These are phyloP conservation scores for Sungouiozyma ichnusensis DNA, from an alignment of 805 yeast genomes.

Conservation along the genomic window DNA sequence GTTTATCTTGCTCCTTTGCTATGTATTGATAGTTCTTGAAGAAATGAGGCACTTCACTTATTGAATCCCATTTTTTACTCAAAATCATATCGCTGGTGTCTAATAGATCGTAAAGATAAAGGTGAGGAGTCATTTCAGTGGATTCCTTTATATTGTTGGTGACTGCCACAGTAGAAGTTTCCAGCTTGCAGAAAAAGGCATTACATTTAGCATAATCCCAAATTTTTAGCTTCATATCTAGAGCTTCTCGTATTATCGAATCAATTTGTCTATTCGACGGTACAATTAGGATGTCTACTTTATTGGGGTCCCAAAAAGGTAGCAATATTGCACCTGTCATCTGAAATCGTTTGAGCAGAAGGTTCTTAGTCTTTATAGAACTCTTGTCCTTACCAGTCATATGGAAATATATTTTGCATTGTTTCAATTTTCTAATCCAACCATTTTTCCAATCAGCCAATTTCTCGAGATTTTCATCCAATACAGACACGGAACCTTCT, in stretches of 20 bases:
- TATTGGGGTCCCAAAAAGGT: conserved; percentile 41
- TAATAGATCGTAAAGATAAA: conserved; percentile 62
- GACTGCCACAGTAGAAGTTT: conserved; percentile 22
- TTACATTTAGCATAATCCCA: conserved; percentile 81
- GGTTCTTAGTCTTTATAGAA: conserved; percentile 1
- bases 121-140: conserved; percentile 31
- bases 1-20: not conserved
- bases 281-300: conserved; percentile 39
- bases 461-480: conserved; percentile 22
- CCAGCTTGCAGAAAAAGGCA: conserved; percentile 59
- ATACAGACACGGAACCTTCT: not conserved
- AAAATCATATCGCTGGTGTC: not conserved
- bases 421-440: conserved; percentile 49
- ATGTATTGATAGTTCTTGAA: not conserved
- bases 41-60: not conserved
- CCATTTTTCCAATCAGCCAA: conserved; percentile 46
- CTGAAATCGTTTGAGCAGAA: conserved; percentile 17
- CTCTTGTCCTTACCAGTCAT: conserved; percentile 1
- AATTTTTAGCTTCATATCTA: conserved; percentile 42
- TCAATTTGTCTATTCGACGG: conserved; percentile 16
- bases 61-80: conserved; percentile 59
- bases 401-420: conserved; percentile 48
- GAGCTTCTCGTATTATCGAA: not conserved
- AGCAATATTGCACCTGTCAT: conserved; percentile 45
- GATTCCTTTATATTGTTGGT: conserved; percentile 3